A percentile compares a stretch with the other conserved stretches of the same genome.
These are phyloP conservation scores for Collariella sp. DNA, from an alignment of 495 filamentous ascomycete genomes.

Conservation along the genomic window DNA sequence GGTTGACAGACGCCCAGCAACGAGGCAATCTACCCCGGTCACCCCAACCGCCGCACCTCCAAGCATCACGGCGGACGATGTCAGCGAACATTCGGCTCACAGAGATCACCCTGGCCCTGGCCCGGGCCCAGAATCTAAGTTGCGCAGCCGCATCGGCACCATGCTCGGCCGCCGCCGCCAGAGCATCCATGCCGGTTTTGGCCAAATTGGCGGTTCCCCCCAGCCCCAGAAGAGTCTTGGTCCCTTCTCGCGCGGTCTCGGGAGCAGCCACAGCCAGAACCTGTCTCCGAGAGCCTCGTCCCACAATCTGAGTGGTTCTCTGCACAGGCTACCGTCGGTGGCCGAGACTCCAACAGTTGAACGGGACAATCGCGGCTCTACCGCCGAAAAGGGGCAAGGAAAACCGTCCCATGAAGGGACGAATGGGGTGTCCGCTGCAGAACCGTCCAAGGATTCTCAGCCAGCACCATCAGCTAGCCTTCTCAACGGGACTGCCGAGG, in stretches of 20 bases:
- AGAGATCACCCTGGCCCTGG: conserved; percentile 36
- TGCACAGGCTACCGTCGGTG: conserved; percentile 43
- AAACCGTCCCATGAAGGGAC: conserved; percentile 37
- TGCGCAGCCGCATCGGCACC: conserved; percentile 67
- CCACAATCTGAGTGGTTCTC: conserved; percentile 45
- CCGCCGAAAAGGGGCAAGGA: conserved; percentile 23
- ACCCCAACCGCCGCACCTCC: conserved; percentile 25
- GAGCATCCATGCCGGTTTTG: conserved; percentile 47
- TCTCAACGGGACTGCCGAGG: conserved; percentile 34
- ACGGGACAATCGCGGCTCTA: conserved; percentile 19
- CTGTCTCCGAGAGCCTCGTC: conserved; percentile 46
- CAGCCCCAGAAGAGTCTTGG: conserved; percentile 38
- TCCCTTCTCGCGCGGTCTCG: conserved; percentile 45
- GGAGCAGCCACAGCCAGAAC: conserved; percentile 42
- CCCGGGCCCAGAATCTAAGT: conserved; percentile 33
- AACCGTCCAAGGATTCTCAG: conserved; percentile 20
- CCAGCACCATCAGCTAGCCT: conserved; percentile 22
- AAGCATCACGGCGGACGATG: conserved; percentile 37
- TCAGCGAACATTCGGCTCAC: conserved; percentile 53
- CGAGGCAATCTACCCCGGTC: conserved; percentile 34
- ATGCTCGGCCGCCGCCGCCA: conserved; percentile 62
- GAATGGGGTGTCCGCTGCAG: conserved; percentile 31
- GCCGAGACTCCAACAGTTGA: conserved; percentile 37
- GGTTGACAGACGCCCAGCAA: conserved; percentile 35
- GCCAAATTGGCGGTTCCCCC: conserved; percentile 31